These are phyloP conservation scores for Phytopythium oedochilum DNA, from an alignment of 352 stramenopile genomes.

Conservation along the genomic window DNA sequence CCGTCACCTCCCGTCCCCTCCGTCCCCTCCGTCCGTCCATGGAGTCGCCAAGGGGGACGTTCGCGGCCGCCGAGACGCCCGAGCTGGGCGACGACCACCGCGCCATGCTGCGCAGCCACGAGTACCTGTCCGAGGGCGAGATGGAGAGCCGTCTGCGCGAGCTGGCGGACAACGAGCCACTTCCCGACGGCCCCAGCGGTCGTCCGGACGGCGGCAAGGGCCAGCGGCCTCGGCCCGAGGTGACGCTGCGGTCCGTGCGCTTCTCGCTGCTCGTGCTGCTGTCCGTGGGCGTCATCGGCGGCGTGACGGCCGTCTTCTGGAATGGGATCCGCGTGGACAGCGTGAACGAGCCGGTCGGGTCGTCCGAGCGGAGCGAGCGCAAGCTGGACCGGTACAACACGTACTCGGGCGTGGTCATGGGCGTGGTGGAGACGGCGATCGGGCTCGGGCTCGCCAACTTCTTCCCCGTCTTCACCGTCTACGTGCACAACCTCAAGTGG, in stretches of 20 bases:
- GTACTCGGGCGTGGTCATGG: slow-evolving; percentile 36
- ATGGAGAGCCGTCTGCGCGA: slow-evolving; percentile 9
- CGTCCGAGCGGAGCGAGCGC: slow-evolving; percentile 22
- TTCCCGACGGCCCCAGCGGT: background rate
- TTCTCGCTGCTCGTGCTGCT: slow-evolving; percentile 24
- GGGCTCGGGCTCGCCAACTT: slow-evolving; percentile 34
- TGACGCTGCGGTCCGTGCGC: slow-evolving; percentile 15
- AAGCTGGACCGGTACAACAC: slow-evolving; percentile 39
- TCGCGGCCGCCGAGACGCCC: background rate
- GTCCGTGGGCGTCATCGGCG: slow-evolving; percentile 19
- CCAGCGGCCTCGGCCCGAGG: slow-evolving; percentile 12
- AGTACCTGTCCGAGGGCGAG: slow-evolving; percentile 23
- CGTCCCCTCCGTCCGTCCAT: background rate
- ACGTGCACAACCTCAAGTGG: slow-evolving; percentile 47
- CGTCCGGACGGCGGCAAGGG: background rate
- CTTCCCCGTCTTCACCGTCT: slow-evolving; percentile 34
- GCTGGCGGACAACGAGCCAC: background rate
- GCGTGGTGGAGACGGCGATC: slow-evolving; percentile 34
- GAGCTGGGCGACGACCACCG: too few species aligned
- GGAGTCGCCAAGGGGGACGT: background rate
- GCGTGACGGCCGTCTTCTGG: slow-evolving; percentile 27
- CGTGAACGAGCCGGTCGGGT: slow-evolving; percentile 32
- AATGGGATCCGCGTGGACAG: slow-evolving; percentile 25
- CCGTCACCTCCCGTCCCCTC: background rate
- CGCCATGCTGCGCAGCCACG: slow-evolving; percentile 4